Base-by-base conservation (phyloP, 305 asterid genomes). In the Lippia alba region DNA sequence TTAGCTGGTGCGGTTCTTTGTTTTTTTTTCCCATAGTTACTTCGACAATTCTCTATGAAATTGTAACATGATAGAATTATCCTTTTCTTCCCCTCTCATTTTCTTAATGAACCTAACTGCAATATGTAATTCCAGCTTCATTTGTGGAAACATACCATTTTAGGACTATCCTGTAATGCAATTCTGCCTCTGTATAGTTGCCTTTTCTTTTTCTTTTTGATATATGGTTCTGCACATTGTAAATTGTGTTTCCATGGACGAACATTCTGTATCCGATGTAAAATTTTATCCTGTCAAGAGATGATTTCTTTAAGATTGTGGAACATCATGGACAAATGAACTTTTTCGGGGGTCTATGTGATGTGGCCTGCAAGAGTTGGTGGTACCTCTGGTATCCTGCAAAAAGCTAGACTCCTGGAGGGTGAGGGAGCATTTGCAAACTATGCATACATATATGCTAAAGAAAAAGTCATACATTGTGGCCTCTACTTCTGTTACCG, bases 1-100 rank as follows among this genome's bases (percentile, higher is more conserved):
- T 50, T 12, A 73, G 56, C 30, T 60, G 32, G 7, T 30, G 55
- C 54, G 39, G 18, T 6, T 56, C 73, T 2, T 56, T n/a, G 10
- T 49, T 7, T 11, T 18, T 49, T 20, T 44, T 73, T 20, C 51
- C 53, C 45, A 24, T 51, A 67, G 34, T 34, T 45, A 14, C 56
- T 56, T 41, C 16, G 32, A 18, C 40, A 34, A 11, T 40, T 41
- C 33, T 54, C 17, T 11, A n/a, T 61, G 65, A 54, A 40, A 55
- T 17, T 66, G 49, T 40, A 33, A 19, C 20, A 45, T 33, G 33
- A 41, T 63, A 67, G 50, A 33, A 15, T 40, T 19, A 12, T 56
- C 19, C 33, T 15, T 1, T 57, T 15, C 60, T 11, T 5, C 36
- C 64, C 59, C 11, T n/a, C 14, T 20, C 32, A 48, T 3, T 32